Conservation (phyloP, 441 rosid genomes). For the Capsella rubella region DNA sequence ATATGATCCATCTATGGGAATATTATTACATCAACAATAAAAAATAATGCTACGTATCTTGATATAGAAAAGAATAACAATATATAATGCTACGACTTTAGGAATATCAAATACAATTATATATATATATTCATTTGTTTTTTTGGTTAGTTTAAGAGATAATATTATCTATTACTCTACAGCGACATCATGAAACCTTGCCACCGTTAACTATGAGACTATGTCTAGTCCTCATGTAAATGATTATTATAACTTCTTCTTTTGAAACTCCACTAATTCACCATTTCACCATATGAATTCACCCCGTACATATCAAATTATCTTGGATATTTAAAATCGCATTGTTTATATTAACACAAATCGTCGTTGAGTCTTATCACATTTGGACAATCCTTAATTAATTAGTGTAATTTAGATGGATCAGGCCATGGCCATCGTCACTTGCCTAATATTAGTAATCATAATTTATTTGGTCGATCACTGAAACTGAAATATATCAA, state of each 20-base stretch:
- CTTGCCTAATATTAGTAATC: conserved; percentile 27
- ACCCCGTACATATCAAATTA: conserved; percentile 24
- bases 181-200: conserved; percentile 33
- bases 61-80: too few species aligned
- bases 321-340: conserved; percentile 19
- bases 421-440: conserved; percentile 27
- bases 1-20: conserved; percentile 29
- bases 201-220: conserved; percentile 20
- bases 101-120: not conserved
- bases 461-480: not conserved
- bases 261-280: conserved; percentile 20
- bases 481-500: not conserved
- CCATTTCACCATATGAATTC: conserved; percentile 3
- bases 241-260: not conserved
- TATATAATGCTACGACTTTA: not conserved
- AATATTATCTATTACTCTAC: conserved; percentile 43
- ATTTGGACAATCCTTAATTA: conserved; percentile 1
- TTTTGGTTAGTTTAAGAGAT: conserved; percentile 36
- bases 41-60: not conserved
- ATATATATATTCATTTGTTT: conserved; percentile 1
- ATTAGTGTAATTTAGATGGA: conserved; percentile 22
- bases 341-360: not conserved
- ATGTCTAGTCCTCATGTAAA: not conserved
- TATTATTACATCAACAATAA: conserved; percentile 15
- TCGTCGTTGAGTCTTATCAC: not conserved